Conservation (phyloP, 2,329 filamentous ascomycete genomes). For the Penicillium sp. region DNA sequence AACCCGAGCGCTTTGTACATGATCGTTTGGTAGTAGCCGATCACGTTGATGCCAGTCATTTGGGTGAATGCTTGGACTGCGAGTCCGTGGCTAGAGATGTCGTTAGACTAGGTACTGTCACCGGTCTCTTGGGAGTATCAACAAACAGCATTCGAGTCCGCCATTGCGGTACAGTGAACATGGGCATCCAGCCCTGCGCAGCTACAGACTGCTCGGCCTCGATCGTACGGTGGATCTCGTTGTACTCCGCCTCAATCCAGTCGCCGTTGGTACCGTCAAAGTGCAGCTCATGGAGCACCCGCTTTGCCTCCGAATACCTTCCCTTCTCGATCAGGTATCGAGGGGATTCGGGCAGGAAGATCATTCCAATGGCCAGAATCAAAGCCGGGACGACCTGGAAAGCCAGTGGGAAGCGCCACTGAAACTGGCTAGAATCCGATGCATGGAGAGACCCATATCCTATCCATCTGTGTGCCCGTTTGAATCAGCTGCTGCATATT, state of each 20-base stretch:
- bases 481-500: not conserved
- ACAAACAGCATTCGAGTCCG: conserved; percentile 59
- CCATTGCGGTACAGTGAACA: conserved; percentile 50
- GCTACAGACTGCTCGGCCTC: conserved; percentile 60
- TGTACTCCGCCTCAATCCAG: conserved; percentile 51
- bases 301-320: conserved; percentile 51
- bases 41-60: conserved; percentile 48
- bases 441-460: conserved; percentile 51
- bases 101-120: conserved; percentile 8
- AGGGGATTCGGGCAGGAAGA: conserved; percentile 40
- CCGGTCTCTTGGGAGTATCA: not conserved
- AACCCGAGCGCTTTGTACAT: conserved; percentile 55
- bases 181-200: conserved; percentile 44
- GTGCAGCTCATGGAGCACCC: conserved; percentile 57
- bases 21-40: conserved; percentile 46
- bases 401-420: conserved; percentile 40
- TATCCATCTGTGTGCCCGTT: conserved; percentile 40
- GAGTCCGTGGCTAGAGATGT: conserved; percentile 52
- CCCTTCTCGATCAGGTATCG: conserved; percentile 46
- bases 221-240: conserved; percentile 51
- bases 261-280: conserved; percentile 58
- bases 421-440: conserved; percentile 32
- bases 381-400: conserved; percentile 46
- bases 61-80: conserved; percentile 68
- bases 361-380: conserved; percentile 36